These are phyloP conservation scores for Hansenula lynferdii DNA, from an alignment of 1,139 yeast genomes.

Conservation along the genomic window DNA sequence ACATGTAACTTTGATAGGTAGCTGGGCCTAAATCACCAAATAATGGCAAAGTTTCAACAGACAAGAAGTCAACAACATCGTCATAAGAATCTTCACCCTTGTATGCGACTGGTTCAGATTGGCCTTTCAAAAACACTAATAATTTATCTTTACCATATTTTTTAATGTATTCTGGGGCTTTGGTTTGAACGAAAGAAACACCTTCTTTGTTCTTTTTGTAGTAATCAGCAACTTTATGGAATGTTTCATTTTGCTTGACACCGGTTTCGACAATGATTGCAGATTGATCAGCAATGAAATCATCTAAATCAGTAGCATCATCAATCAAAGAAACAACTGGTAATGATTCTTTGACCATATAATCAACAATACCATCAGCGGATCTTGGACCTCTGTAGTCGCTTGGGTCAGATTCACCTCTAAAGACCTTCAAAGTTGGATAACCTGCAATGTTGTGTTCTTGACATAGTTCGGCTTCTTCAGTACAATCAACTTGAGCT, in stretches of 20 bases:
- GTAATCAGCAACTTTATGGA: slow-evolving; percentile 46
- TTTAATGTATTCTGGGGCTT: slow-evolving; percentile 39
- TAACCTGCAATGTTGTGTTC: slow-evolving; percentile 78
- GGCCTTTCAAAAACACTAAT: slow-evolving; percentile 22
- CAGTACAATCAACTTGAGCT: slow-evolving; percentile 93
- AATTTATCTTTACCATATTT: slow-evolving; percentile 39
- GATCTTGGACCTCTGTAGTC: slow-evolving; percentile 85
- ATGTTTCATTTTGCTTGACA: slow-evolving; percentile 40
- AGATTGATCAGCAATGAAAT: slow-evolving; percentile 39
- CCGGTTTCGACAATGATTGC: slow-evolving; percentile 48
- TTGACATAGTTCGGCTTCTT: slow-evolving; percentile 74
- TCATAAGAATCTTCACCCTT: slow-evolving; percentile 32
- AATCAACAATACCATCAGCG: slow-evolving; percentile 69
- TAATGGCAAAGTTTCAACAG: slow-evolving; percentile 72
- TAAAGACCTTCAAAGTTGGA: slow-evolving; percentile 87
- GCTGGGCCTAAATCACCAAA: slow-evolving; percentile 89
- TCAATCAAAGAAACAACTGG: slow-evolving; percentile 67
- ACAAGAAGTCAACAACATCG: slow-evolving; percentile 49
- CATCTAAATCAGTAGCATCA: slow-evolving; percentile 44
- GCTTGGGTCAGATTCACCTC: slow-evolving; percentile 48
- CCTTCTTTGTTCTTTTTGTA: slow-evolving; percentile 70
- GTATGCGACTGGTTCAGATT: slow-evolving; percentile 37
- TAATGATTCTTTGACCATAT: slow-evolving; percentile 76
- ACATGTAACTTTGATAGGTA: slow-evolving; percentile 73
- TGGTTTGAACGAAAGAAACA: slow-evolving; percentile 54